Conservation (phyloP, 2,329 filamentous ascomycete genomes). For the Catunica adiposa region DNA sequence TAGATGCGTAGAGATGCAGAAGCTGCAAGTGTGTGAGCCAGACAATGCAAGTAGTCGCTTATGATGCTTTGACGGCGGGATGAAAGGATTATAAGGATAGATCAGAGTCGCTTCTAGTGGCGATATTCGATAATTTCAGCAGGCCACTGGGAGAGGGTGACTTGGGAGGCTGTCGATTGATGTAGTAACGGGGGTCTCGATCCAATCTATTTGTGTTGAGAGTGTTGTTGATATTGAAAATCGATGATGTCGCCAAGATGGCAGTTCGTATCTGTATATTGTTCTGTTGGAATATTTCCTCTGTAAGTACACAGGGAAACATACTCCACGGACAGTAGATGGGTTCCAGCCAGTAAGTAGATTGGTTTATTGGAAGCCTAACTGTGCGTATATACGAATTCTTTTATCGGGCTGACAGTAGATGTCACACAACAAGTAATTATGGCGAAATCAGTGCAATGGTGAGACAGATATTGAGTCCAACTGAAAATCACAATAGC, state of each 20-base stretch:
- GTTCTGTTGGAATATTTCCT: no score
- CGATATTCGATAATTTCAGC: not conserved
- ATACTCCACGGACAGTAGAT: no score
- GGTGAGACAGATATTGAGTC: not conserved
- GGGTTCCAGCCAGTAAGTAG: no score
- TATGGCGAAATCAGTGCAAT: not conserved
- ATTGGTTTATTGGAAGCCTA: no score
- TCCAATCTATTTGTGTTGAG: not conserved
- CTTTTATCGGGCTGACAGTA: not conserved
- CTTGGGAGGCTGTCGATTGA: not conserved
- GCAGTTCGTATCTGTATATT: no score
- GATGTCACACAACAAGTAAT: not conserved
- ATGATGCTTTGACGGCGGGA: not conserved
- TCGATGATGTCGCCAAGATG: no score
- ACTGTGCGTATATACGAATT: no score
- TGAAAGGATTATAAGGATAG: not conserved
- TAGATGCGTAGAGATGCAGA: not conserved
- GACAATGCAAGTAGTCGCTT: not conserved
- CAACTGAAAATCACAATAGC: not conserved
- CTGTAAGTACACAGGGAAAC: no score
- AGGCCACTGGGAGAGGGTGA: not conserved
- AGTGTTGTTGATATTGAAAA: not conserved
- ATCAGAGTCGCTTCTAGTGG: not conserved
- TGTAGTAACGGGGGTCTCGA: not conserved
- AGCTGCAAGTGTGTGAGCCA: not conserved